These are phyloP conservation scores for Wickerhamiella galacta DNA, from an alignment of 805 yeast species.

Conservation along the genomic window DNA sequence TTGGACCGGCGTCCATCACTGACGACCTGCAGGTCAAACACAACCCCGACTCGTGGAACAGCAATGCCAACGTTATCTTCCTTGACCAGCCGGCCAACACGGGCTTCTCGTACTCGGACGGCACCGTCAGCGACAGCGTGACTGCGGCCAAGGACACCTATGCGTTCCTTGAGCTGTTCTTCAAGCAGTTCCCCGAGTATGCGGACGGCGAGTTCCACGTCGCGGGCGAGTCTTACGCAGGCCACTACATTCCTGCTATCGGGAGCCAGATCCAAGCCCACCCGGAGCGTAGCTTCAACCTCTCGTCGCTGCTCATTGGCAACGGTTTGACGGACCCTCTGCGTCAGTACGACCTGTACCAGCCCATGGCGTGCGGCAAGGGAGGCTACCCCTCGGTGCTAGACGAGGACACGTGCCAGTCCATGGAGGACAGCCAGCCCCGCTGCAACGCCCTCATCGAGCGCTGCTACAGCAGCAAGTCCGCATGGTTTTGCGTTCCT, in stretches of 20 bases:
- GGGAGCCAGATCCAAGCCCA: conserved; percentile 38
- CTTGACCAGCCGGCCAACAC: conserved; percentile 92
- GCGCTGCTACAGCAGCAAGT: conserved; percentile 58
- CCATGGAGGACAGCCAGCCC: conserved; percentile 49
- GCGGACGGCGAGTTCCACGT: conserved; percentile 52
- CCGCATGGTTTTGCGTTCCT: conserved; percentile 77
- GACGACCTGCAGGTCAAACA: conserved; percentile 51
- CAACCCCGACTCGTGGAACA: conserved; percentile 86
- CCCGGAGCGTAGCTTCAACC: conserved; percentile 52
- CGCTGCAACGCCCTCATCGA: conserved; percentile 64
- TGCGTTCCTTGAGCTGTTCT: conserved; percentile 73
- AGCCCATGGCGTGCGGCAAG: conserved; percentile 88
- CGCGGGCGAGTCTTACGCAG: conserved; percentile 91
- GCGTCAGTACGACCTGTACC: conserved; percentile 61
- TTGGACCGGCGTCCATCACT: conserved; percentile 76
- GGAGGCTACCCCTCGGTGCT: conserved; percentile 73
- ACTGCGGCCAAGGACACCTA: conserved; percentile 85
- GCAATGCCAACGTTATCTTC: conserved; percentile 80
- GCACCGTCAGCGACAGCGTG: conserved; percentile 50
- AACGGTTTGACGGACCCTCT: conserved; percentile 86
- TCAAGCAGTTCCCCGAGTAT: conserved; percentile 72
- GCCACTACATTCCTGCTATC: conserved; percentile 86
- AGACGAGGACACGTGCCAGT: conserved; percentile 61
- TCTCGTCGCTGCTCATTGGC: conserved; percentile 74
- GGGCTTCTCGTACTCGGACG: conserved; percentile 64